Conservation (phyloP, 768 basidiomycete genomes). For the Russula lepida region DNA sequence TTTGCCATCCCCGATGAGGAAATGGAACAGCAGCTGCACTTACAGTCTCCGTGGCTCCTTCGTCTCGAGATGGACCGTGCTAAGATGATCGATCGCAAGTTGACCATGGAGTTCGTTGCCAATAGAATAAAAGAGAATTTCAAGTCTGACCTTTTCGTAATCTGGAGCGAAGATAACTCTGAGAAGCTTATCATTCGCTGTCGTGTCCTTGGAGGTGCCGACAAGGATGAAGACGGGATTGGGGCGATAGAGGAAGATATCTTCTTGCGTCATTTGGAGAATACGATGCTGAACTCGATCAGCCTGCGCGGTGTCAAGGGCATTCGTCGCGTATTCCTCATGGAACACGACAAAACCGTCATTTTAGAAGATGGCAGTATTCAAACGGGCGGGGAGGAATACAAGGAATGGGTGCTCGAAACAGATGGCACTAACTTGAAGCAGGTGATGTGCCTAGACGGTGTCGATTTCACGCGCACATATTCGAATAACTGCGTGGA, state of each 20-base stretch:
- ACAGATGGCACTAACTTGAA: conserved; percentile 96
- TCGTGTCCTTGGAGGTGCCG: conserved; percentile 75
- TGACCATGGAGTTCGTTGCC: conserved; percentile 92
- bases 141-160: conserved; percentile 93
- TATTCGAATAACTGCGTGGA: conserved; percentile 97
- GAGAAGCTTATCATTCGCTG: conserved; percentile 96
- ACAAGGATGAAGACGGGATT: conserved; percentile 78
- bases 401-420: conserved; percentile 94
- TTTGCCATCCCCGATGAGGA: conserved; percentile 99
- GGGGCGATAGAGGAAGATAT: conserved; percentile 84
- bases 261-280: conserved; percentile 92
- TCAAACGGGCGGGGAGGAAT: conserved; percentile 31
- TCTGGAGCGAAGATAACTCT: conserved; percentile 98
- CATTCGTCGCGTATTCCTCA: conserved; percentile 89
- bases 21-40: conserved; percentile 79
- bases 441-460: conserved; percentile 90
- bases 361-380: conserved; percentile 60
- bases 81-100: conserved; percentile 95
- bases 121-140: conserved; percentile 90
- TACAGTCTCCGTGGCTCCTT: conserved; percentile 95
- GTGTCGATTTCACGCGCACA: conserved; percentile 87
- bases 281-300: conserved; percentile 93
- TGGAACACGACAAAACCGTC: conserved; percentile 73
- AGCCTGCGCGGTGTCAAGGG: conserved; percentile 87
- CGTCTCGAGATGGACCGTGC: conserved; percentile 94